Base-by-base conservation (phyloP, 2,329 filamentous ascomycete species). In the Pezicula rhizophila region DNA sequence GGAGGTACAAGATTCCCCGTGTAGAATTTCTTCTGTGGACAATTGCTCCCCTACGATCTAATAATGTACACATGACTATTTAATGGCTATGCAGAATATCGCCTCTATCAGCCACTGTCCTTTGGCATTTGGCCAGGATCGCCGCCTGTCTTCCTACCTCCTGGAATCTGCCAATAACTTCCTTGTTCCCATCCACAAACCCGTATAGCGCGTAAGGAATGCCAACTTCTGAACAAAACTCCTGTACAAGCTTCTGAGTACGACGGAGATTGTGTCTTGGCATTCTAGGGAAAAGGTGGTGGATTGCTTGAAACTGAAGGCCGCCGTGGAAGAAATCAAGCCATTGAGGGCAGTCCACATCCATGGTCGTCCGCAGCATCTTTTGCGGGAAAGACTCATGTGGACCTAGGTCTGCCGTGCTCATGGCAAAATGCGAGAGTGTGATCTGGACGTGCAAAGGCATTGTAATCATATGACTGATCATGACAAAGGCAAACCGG, bases 361-460 rank as follows among this genome's bases (percentile, higher is more conserved):
- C 89, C 89, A 96, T 95, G 11, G 90, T 95, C 1, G 90, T 96
- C 57, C 91, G 84, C 41, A 96, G 75, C 85, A 95, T 93, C 66
- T 85, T 87, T 68, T 95, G 89, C 1, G 90, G 82, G 66, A 96
- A 96, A 0, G 87, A 93, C 65, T 96, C 90, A 45, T 84, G 75
- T 1, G 86, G 82, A 0, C 91, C 91, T 11, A 96, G 75, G 60
- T 96, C 89, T 10, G 87, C 79, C 0, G 90, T 96, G 58, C 87
- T 92, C 90, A 95, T 96, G 56, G 88, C 88, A 67, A 95, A 96
- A 68, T 96, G 90, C 2, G 87, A 93, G 15, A 96, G 78, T 0
- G 89, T 95, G 64, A 96, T 95, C 66, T 96, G 90, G 10, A 92
- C 79, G 65, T 96, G 90, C 45, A 96, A 72, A 2, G 89, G 85